These are phyloP conservation scores for Vitis vinifera DNA, from an alignment of 164 flowering plant genomes.

Conservation along the genomic window ASM3070453v1 NC_081811.1:23847001-23847500, in stretches of 20 bases:
- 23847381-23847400: too few relatives aligned
- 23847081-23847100: conserved; percentile 13
- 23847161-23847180: not conserved
- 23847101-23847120: conserved; percentile 1
- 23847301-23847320: not conserved
- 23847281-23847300: conserved; percentile 24
- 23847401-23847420: too few relatives aligned
- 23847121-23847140: not conserved
- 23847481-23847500: too few relatives aligned
- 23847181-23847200: conserved; percentile 7
- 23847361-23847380: too few relatives aligned
- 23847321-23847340: not conserved
- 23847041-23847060: conserved; percentile 5
- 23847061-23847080: conserved; percentile 20
- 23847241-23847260: conserved; percentile 13
- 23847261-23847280: conserved; percentile 19
- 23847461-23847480: too few relatives aligned
- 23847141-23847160: not conserved
- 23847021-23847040: conserved; percentile 37
- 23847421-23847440: too few relatives aligned
- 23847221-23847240: conserved; percentile 9
- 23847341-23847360: conserved; percentile 10
- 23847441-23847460: too few relatives aligned
- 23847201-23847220: conserved; percentile 2
- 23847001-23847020: conserved; percentile 56